Evolutionary conservation across 768 basidiomycete species (phyloP), one percentile per base, ranked within the genome.

Genomic region (Leccinum ochraceum): DNA sequence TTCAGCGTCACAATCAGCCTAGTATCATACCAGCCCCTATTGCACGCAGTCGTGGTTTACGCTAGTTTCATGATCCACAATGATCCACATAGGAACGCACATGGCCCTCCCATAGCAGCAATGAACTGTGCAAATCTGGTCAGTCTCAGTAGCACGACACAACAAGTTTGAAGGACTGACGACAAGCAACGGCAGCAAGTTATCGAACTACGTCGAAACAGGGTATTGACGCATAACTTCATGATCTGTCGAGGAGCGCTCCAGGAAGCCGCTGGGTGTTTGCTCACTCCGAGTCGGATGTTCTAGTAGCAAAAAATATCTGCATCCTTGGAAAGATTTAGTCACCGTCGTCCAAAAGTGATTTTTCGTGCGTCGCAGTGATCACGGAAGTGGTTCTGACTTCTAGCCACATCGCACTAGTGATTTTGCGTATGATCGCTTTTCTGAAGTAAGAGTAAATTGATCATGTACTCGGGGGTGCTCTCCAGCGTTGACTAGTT

Each of bases 191-290:
- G 57, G 54, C 9, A 60, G 9, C 34, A 13, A 53, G 28, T 58
- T 24, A 37, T 37, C 36, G 36, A 20, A 52, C n/a, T 9, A 34
- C 30, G 42, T 50, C 30, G 32, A 52, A 44, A 66, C 34, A 24
- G 54, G 52, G 26, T 58, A 54, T 36, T 54, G 51, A 39, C 46
- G 56, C 56, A 63, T 44, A 24, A 54, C 57, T 59, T 54, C 32
- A 22, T 32, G 20, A 6, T 30, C 6, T 36, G 34, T 37, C 42
- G 42, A 52, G 22, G n/a, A 9, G 16, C 20, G 37, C 8, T 17
- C 46, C 24, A n/a, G 49, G 30, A 30, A 56, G 24, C 42, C 24
- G n/a, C 8, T 24, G 20, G 34, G 8, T 30, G 42, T 60, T 53
- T 60, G 6, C 57, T 60, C 34, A 54, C 54, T 60, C 49, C 52